phyloP scores from a whole-genome alignment of 192 early-diverging fungal species.

The Rhizophagus sp. region DNA sequence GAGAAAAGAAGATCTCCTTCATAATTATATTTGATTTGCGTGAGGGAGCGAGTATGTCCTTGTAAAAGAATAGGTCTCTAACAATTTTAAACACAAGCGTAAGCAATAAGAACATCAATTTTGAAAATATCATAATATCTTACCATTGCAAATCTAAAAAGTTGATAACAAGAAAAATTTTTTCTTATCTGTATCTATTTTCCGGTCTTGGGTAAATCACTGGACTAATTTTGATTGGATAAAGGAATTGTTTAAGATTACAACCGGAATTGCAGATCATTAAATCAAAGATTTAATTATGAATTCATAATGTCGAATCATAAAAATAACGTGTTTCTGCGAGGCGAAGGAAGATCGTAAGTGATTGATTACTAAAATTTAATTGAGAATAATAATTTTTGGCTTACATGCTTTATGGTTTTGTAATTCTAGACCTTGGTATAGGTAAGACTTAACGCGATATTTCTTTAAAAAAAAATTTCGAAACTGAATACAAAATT shows the following conservation, averaged over 20 bases:
- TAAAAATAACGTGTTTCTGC: conserved; percentile 7
- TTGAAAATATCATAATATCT: too few relatives aligned
- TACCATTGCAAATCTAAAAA: too few relatives aligned
- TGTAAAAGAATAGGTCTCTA: conserved; percentile 93
- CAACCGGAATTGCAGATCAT: too few relatives aligned
- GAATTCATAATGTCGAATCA: not conserved
- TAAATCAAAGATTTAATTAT: too few relatives aligned
- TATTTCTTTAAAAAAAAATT: not conserved
- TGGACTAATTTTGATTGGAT: too few relatives aligned
- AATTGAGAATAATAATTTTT: not conserved
- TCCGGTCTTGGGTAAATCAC: too few relatives aligned
- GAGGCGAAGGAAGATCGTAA: conserved; percentile 26
- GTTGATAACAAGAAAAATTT: too few relatives aligned
- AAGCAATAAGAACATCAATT: too few relatives aligned
- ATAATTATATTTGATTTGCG: conserved; percentile 96
- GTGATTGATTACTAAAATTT: not conserved
- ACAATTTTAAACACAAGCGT: not conserved
- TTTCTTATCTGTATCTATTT: too few relatives aligned
- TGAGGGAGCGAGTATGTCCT: conserved; percentile 96
- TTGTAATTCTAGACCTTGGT: conserved; percentile 44
- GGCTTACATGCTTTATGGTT: not conserved
- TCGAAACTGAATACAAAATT: not conserved
- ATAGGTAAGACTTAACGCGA: conserved; percentile 28
- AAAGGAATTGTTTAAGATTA: too few relatives aligned
- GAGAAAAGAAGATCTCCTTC: conserved; percentile 98